Evolutionary conservation across 2,329 filamentous ascomycete species (phyloP).

Genomic region (Westerdykella aurantiaca): DNA sequence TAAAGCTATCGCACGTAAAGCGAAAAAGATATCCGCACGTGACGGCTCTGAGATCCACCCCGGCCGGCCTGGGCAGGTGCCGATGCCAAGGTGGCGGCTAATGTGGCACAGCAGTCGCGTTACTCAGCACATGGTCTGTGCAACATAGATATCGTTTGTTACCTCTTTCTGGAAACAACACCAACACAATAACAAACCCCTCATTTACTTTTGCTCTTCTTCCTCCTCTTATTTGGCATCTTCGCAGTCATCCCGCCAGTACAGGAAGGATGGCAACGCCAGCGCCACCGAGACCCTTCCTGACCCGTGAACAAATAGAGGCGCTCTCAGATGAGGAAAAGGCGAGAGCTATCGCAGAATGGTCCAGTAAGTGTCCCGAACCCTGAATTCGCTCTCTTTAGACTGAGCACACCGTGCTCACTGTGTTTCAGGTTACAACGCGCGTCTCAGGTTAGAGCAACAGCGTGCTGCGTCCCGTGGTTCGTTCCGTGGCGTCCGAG

Average conservation of each 20-base stretch:
- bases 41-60: no score
- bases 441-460: conserved; percentile 3
- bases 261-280: background rate
- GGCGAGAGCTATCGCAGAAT: conserved; percentile 1
- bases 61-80: no score
- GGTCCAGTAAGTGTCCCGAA: conserved; percentile 2
- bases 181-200: background rate
- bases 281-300: conserved; percentile 1
- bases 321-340: conserved; percentile 3
- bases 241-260: no score
- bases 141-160: background rate
- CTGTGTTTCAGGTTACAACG: conserved; percentile 4
- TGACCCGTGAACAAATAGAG: conserved; percentile 4
- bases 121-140: background rate
- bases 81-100: background rate
- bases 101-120: no score
- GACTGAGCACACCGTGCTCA: background rate
- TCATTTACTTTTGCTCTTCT: no score
- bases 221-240: no score
- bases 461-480: conserved; percentile 1
- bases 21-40: no score
- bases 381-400: background rate
- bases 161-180: background rate
- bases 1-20: no score
- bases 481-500: conserved; percentile 1